phyloP scores from a whole-genome alignment of 306 rosid species.

The Lathyrus tuberosus region DNA sequence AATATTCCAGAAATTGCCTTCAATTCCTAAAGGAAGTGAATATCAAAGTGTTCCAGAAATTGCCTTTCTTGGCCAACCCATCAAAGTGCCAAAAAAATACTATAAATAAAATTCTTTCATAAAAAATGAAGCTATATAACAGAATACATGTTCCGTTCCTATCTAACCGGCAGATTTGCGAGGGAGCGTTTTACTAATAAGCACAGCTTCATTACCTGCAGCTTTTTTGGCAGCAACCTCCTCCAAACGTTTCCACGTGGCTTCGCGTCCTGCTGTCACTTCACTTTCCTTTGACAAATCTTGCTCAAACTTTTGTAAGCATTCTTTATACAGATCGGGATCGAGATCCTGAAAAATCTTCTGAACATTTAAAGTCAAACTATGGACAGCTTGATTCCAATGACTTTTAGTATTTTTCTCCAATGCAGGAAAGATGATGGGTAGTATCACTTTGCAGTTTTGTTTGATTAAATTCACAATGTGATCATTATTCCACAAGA shows the following conservation, averaged over 20 bases:
- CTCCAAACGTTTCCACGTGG: constrained; percentile 71
- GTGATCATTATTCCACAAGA: constrained; percentile 82
- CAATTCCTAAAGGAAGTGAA: constrained; percentile 38
- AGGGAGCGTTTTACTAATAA: constrained; percentile 38
- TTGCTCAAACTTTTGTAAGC: constrained; percentile 63
- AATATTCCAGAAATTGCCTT: constrained; percentile 29
- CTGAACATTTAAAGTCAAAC: constrained; percentile 73
- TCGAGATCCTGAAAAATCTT: constrained; percentile 72
- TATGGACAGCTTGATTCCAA: constrained; percentile 87
- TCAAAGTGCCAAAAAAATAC: constrained; percentile 41
- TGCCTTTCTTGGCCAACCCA: constrained; percentile 47
- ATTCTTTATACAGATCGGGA: constrained; percentile 67
- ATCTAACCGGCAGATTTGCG: constrained; percentile 48
- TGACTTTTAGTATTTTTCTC: constrained; percentile 70
- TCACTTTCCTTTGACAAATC: constrained; percentile 56
- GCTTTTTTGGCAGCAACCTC: constrained; percentile 64
- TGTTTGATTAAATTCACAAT: constrained; percentile 73
- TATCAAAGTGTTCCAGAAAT: constrained; percentile 39
- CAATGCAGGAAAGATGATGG: constrained; percentile 77
- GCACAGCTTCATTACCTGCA: constrained; percentile 53
- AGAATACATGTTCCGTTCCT: constrained; percentile 39
- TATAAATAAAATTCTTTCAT: constrained; percentile 35
- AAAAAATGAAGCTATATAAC: constrained; percentile 48
- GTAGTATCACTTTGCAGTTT: constrained; percentile 67
- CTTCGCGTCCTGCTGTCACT: constrained; percentile 55